phyloP scores from a whole-genome alignment of 805 yeast species.

The Metschnikowia kunwiensis region DNA sequence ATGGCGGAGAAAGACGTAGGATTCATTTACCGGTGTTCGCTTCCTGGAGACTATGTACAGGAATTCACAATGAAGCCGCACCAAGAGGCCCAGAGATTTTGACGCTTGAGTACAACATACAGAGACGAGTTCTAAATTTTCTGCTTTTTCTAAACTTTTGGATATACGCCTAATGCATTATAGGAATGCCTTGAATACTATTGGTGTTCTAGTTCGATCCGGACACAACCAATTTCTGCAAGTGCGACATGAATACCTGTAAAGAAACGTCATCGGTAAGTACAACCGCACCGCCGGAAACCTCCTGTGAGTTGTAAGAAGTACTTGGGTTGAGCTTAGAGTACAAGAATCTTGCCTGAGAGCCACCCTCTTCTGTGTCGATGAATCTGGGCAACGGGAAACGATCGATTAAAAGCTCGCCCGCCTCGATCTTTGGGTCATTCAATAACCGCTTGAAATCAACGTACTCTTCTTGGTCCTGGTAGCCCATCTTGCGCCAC shows the following conservation, averaged over 20 bases:
- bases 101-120: too few relatives aligned
- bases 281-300: slow-evolving; percentile 66
- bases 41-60: too few relatives aligned
- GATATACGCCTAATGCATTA: too few relatives aligned
- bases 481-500: slow-evolving; percentile 96
- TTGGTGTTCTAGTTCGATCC: slow-evolving; percentile 34
- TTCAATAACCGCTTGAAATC: slow-evolving; percentile 83
- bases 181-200: too few relatives aligned
- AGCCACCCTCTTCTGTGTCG: slow-evolving; percentile 97
- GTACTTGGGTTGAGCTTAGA: slow-evolving; percentile 94
- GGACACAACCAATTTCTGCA: slow-evolving; percentile 82
- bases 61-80: background rate
- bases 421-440: slow-evolving; percentile 89
- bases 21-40: background rate
- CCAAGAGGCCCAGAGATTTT: too few relatives aligned
- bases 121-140: too few relatives aligned
- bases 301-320: slow-evolving; percentile 63
- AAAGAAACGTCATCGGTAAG: slow-evolving; percentile 94
- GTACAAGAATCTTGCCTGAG: slow-evolving; percentile 94
- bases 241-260: slow-evolving; percentile 92
- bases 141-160: too few relatives aligned
- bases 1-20: background rate
- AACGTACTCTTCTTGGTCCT: slow-evolving; percentile 84
- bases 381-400: slow-evolving; percentile 97
- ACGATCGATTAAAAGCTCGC: slow-evolving; percentile 84